These are phyloP conservation scores for Trichoderma atrobrunneum DNA, from an alignment of 2,329 filamentous ascomycete species.

Conservation along the genomic window DNA sequence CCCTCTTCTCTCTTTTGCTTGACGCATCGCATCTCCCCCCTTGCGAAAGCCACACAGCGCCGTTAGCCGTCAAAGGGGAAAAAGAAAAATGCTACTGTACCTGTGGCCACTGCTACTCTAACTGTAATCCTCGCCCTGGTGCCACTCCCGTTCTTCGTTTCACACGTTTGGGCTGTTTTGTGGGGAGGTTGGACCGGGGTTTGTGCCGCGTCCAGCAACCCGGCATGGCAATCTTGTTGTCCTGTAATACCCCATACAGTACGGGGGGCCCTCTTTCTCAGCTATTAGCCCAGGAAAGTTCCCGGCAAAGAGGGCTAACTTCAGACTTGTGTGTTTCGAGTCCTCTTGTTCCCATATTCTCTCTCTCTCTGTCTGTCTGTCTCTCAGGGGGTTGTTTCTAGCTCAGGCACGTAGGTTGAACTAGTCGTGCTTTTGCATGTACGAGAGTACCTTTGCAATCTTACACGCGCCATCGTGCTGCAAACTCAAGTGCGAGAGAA, in stretches of 20 bases:
- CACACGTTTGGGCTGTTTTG: background rate
- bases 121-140: background rate
- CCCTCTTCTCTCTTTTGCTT: background rate
- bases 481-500: background rate
- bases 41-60: background rate
- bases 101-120: background rate
- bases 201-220: background rate
- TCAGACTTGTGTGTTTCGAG: background rate
- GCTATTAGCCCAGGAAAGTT: background rate
- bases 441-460: background rate
- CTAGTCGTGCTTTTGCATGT: background rate
- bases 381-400: background rate
- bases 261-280: background rate
- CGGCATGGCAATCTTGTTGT: background rate
- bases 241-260: background rate
- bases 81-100: background rate
- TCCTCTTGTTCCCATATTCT: background rate
- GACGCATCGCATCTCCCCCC: background rate
- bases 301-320: background rate
- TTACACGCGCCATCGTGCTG: background rate
- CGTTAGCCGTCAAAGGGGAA: background rate
- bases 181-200: conserved; percentile 3
- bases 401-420: background rate
- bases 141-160: background rate
- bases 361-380: background rate